Base-by-base conservation (phyloP, 805 yeast species). In the Metschnikowia cerradonensis region DNA sequence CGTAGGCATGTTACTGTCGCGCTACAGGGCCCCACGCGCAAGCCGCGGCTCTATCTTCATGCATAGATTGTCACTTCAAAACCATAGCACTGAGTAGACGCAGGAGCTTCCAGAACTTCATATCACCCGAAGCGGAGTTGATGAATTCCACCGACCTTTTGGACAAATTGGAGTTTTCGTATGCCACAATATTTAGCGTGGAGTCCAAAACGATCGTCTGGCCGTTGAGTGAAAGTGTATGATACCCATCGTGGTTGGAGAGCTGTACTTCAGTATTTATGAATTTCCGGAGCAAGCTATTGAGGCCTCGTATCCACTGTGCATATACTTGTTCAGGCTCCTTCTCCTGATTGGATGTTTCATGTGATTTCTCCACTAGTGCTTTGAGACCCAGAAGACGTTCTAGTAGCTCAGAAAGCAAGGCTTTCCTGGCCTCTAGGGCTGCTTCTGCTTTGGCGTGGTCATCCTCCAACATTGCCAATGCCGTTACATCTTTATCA, bases 301-400 rank as follows among this genome's bases (percentile, higher is more conserved):
- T 53, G 22, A 55, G 45, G 6, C 53, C 58, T 15, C 54, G 56
- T 19, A 59, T 48, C 48, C 51, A 43, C 42, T 59, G 62, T 6
- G 60, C 62, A 33, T 50, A 53, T 4, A 41, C 43, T 47, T 59
- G 62, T 22, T 49, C 50, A 4, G 59, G 58, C 41, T 57, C 58
- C 14, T 44, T 31, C 10, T 48, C 42, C 15, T 19, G 32, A 15
- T 44, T 30, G 6, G 48, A 33, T 3, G 37, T 34, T 26, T 37
- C 34, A 7, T 51, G 42, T 4, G 46, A 35, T 4, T 41, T 44
- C 19, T 38, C 45, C 11, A 55, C 30, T 6, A 30, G 45, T 8
- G 23, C 23, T 15, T 48, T 38, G n/a, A 52, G 43, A 3, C 15
- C 23, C 14, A 31, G 39, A 3, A 58, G 51, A 37, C 39, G 49